These are phyloP conservation scores for Dictyostelium citrinum DNA, from an alignment of 78 protist genomes.

Conservation along the genomic window DNA sequence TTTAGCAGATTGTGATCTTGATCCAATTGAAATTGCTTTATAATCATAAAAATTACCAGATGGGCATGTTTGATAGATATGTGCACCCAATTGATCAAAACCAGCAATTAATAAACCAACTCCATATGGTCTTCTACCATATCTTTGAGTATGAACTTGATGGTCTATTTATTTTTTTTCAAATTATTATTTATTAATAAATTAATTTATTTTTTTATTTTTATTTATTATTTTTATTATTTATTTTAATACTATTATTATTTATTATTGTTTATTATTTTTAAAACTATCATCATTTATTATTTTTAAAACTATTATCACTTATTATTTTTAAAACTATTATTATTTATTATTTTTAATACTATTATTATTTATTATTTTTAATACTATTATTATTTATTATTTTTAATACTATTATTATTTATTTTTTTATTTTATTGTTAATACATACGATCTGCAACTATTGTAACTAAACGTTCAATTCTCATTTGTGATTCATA, in stretches of 20 bases:
- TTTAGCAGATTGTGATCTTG: conserved; percentile 96
- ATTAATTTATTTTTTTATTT: background rate
- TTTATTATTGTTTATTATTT: too few species aligned
- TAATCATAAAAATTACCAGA: conserved; percentile 95
- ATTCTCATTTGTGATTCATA: conserved; percentile 89
- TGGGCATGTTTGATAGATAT: conserved; percentile 93
- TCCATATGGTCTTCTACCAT: conserved; percentile 96
- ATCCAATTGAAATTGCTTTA: conserved; percentile 96
- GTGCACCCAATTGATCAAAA: conserved; percentile 94
- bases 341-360: too few species aligned
- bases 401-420: too few species aligned
- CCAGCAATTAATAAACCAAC: conserved; percentile 98
- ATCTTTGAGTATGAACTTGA: conserved; percentile 92
- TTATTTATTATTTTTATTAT: background rate
- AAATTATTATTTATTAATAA: too few species aligned
- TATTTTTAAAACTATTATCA: too few species aligned
- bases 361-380: background rate
- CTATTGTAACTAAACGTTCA: conserved; percentile 83
- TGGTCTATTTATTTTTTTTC: conserved; percentile 51
- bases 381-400: background rate
- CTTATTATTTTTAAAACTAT: too few species aligned
- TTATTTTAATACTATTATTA: background rate
- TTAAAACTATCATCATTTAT: too few species aligned
- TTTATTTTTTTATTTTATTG: background rate
- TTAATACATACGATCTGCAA: conserved; percentile 89